These are phyloP conservation scores for Calonectria crousiana DNA, from an alignment of 2,329 filamentous ascomycete genomes.

Conservation along the genomic window DNA sequence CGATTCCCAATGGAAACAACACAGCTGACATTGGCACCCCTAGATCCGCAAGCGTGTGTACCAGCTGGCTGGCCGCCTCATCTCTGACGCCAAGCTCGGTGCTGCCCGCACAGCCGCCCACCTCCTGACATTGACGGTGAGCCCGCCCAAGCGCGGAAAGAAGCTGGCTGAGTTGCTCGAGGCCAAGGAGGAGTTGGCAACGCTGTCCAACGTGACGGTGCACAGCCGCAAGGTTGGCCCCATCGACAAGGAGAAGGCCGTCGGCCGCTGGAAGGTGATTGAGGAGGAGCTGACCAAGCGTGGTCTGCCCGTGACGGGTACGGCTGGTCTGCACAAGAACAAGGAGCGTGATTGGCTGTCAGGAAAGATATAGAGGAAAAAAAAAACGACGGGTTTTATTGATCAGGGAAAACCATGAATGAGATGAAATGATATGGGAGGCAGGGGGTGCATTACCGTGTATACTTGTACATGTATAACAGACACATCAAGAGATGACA, in stretches of 20 bases:
- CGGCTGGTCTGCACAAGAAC: constrained; percentile 53
- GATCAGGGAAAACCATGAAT: neutral
- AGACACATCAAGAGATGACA: constrained; percentile 41
- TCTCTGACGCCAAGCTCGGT: constrained; percentile 78
- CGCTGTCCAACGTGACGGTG: constrained; percentile 78
- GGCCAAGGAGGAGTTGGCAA: constrained; percentile 56
- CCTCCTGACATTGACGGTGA: constrained; percentile 66
- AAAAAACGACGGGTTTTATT: neutral
- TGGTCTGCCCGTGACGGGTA: constrained; percentile 69
- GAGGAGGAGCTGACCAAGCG: constrained; percentile 75
- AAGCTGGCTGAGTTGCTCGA: constrained; percentile 74
- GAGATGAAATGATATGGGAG: constrained; percentile 23
- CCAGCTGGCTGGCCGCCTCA: constrained; percentile 81
- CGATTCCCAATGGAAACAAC: neutral
- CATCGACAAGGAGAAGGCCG: constrained; percentile 76
- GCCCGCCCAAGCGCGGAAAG: constrained; percentile 66
- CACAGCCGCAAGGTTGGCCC: constrained; percentile 74
- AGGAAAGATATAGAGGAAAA: constrained; percentile 50
- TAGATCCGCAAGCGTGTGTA: constrained; percentile 85
- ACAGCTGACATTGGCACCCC: constrained; percentile 29
- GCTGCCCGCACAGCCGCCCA: constrained; percentile 65
- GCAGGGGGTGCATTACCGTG: constrained; percentile 40
- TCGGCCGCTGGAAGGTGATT: constrained; percentile 86
- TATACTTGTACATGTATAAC: constrained; percentile 50
- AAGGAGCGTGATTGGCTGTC: constrained; percentile 58